phyloP scores from a whole-genome alignment of 2,329 filamentous ascomycete species.

The Alternaria sp. region DNA sequence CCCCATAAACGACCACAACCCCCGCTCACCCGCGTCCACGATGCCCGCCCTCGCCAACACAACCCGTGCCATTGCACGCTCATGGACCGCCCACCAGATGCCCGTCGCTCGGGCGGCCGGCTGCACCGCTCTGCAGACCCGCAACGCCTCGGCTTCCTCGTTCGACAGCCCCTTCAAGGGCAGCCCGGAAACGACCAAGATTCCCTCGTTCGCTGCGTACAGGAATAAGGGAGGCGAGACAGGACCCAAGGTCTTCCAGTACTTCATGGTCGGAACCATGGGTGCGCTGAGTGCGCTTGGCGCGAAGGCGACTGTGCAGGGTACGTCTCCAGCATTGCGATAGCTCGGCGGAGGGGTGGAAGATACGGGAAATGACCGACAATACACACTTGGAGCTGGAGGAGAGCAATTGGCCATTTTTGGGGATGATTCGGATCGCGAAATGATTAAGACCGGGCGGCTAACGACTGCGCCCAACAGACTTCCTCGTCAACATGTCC shows the following conservation, averaged over 20 bases:
- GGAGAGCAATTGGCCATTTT: slow-evolving; percentile 45
- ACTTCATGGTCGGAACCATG: slow-evolving; percentile 98
- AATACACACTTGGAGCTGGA: slow-evolving; percentile 4
- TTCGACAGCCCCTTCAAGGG: slow-evolving; percentile 66
- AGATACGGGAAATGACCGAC: slow-evolving; percentile 6
- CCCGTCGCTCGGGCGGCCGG: slow-evolving; percentile 58
- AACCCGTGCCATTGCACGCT: slow-evolving; percentile 58
- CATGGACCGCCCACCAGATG: slow-evolving; percentile 58
- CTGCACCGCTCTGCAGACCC: slow-evolving; percentile 56
- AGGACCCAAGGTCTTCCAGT: slow-evolving; percentile 87
- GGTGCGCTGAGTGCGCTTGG: slow-evolving; percentile 90
- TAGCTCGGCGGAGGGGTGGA: slow-evolving; percentile 22
- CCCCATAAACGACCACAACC: slow-evolving; percentile 34
- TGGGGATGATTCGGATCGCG: slow-evolving; percentile 37
- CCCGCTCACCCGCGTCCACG: slow-evolving; percentile 47
- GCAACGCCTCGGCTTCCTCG: slow-evolving; percentile 55
- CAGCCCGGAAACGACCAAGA: slow-evolving; percentile 65
- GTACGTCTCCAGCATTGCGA: slow-evolving; percentile 63
- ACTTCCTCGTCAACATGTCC: slow-evolving; percentile 99
- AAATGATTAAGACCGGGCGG: slow-evolving; percentile 38
- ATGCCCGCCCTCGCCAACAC: slow-evolving; percentile 61
- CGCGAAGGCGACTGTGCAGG: slow-evolving; percentile 97
- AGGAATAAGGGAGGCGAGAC: slow-evolving; percentile 71
- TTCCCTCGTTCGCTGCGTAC: slow-evolving; percentile 92
- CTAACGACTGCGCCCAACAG: slow-evolving; percentile 61